Base-by-base conservation (phyloP, 495 filamentous ascomycete genomes). In the Aspergillus sclerotiicarbonarius region DNA sequence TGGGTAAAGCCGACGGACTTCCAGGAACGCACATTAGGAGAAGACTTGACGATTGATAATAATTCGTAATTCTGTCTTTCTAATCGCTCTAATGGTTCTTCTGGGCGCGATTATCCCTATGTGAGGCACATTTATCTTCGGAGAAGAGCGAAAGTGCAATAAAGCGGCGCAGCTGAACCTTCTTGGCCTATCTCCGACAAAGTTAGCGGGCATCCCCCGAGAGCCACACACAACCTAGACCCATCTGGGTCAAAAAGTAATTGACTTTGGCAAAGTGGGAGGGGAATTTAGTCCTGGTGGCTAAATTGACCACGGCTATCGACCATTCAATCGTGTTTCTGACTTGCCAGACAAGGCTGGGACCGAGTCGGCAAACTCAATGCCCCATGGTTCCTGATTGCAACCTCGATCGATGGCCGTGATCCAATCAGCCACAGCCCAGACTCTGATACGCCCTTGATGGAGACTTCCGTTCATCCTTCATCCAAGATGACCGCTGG, bases 351-450 rank as follows among this genome's bases (percentile, higher is more conserved):
- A n/a, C 50, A 53, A 35, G 50, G 50, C 50, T 19, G 31, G 51
- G 33, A 35, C 33, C n/a, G 33, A 53, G 33, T 41, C 32, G 51
- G 29, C 51, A 53, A 29, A 7, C 33, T 9, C 33, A 32, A 16
- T 50, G 29, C 25, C 51, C 51, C 51, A 53, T 53, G 33, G 51
- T 43, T 53, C 47, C 21, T 50, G 21, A 50, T 50, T 25, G 25
- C 44, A 46, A 16, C 25, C 25, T 25, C 25, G 44, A 50, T 50
- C 20, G 8, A 31, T 15, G 18, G 18, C 4, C 29, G 25, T 46
- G 47, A 8, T 29, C 25, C 47, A 50, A 50, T 50, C 47, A 25
- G 29, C 30, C 47, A 29, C 47, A 16, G 47, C 18, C 47, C 31
- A 31, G 25, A 8, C 47, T 50, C 25, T 16, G 25, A 32, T 16